Evolutionary conservation across 164 flowering plant species (phyloP).

Genomic region (Hamamelis virginiana): DNA sequence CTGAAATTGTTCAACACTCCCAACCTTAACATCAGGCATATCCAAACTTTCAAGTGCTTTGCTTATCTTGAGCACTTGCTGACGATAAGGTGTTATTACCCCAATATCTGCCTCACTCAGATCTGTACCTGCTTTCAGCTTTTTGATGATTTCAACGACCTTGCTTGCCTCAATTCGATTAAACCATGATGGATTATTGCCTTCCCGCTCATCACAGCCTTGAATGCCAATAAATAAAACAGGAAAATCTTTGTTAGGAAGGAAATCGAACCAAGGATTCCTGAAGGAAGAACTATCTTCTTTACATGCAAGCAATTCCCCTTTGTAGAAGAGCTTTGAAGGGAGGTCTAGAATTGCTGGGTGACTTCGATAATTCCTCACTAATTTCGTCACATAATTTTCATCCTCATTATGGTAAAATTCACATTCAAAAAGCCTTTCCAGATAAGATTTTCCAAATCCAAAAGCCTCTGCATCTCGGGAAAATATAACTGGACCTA

Average conservation of each 20-base stretch:
- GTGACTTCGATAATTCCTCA: slow-evolving; percentile 82
- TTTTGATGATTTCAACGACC: slow-evolving; percentile 64
- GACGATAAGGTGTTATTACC: slow-evolving; percentile 87
- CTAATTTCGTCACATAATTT: slow-evolving; percentile 65
- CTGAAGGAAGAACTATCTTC: slow-evolving; percentile 33
- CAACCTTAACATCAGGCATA: slow-evolving; percentile 64
- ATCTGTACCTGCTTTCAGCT: slow-evolving; percentile 31
- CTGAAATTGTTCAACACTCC: slow-evolving; percentile 97
- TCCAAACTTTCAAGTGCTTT: slow-evolving; percentile 56
- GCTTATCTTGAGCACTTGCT: slow-evolving; percentile 79
- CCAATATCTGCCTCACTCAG: slow-evolving; percentile 69
- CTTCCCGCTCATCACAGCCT: slow-evolving; percentile 98
- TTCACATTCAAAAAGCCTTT: slow-evolving; percentile 66
- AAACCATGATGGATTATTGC: slow-evolving; percentile 96
- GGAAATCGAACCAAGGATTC: slow-evolving; percentile 31
- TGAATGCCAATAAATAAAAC: slow-evolving; percentile 79
- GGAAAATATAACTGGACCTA: slow-evolving; percentile 85
- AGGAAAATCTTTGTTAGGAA: slow-evolving; percentile 75
- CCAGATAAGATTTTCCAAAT: slow-evolving; percentile 78
- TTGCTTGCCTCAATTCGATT: slow-evolving; percentile 89
- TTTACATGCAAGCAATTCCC: slow-evolving; percentile 71
- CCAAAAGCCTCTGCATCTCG: slow-evolving; percentile 67
- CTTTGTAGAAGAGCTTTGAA: slow-evolving; percentile 73
- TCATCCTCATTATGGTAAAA: slow-evolving; percentile 46
- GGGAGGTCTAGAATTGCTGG: slow-evolving; percentile 75